Percentiles rank a stretch among this genome's conserved stretches.
These are phyloP conservation scores for Withania somnifera DNA, from an alignment of 305 asterid species.

Conservation along the genomic window DNA sequence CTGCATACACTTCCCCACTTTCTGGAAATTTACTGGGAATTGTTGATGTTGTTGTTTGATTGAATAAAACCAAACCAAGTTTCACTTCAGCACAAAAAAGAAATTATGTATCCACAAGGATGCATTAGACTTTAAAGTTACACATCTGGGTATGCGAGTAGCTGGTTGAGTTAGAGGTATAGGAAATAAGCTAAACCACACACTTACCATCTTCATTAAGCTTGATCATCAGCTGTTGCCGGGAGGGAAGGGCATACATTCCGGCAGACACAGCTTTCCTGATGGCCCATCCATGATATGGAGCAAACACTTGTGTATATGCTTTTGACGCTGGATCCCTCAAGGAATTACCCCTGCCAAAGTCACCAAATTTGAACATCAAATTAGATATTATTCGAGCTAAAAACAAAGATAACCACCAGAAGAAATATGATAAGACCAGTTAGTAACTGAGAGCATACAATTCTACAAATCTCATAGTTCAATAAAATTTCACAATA, in stretches of 20 bases:
- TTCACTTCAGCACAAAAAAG: not conserved
- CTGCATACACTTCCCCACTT: too few species aligned
- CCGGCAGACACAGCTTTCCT: slow-evolving; percentile 89
- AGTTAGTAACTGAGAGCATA: not conserved
- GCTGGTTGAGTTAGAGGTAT: not conserved
- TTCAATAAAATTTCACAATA: not conserved
- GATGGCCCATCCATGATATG: slow-evolving; percentile 88
- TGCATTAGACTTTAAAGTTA: not conserved
- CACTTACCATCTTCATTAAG: slow-evolving; percentile 89
- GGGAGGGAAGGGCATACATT: slow-evolving; percentile 92
- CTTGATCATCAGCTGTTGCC: slow-evolving; percentile 60
- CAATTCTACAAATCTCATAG: not conserved
- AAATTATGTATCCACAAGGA: not conserved
- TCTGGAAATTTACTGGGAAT: too few species aligned
- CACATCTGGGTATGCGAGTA: not conserved
- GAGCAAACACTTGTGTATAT: slow-evolving; percentile 80
- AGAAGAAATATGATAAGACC: not conserved
- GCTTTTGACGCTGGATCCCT: slow-evolving; percentile 85
- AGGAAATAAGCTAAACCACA: not conserved
- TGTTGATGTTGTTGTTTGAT: too few species aligned
- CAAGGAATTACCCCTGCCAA: slow-evolving; percentile 54
- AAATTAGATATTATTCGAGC: not conserved
- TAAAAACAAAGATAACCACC: not conserved
- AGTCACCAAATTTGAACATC: slow-evolving; percentile 6
- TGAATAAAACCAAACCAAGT: not conserved